phyloP scores from a whole-genome alignment of 2,329 filamentous ascomycete genomes.

The Calonectria fujianensis region DNA sequence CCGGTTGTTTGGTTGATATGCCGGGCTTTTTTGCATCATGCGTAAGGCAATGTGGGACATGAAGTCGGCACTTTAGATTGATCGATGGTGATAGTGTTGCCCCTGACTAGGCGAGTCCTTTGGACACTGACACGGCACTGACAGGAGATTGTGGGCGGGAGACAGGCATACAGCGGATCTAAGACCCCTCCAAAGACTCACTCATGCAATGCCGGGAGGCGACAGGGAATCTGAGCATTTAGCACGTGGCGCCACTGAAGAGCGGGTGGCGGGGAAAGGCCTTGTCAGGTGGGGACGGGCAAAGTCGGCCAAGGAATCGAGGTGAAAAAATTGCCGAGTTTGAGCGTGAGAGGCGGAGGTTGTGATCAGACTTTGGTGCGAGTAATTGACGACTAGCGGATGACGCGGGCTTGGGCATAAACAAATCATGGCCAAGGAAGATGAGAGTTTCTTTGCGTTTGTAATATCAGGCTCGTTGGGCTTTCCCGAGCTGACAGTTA shows the following conservation, averaged over 20 bases:
- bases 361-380: slow-evolving; percentile 16
- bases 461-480: slow-evolving; percentile 32
- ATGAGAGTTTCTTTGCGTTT: slow-evolving; percentile 26
- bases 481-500: slow-evolving; percentile 29
- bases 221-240: slow-evolving; percentile 48
- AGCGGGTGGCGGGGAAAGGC: slow-evolving; percentile 50
- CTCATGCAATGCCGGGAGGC: slow-evolving; percentile 24
- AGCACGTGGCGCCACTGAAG: slow-evolving; percentile 57
- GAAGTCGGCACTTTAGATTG: slow-evolving; percentile 36
- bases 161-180: slow-evolving; percentile 31
- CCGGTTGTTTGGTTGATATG: slow-evolving; percentile 35
- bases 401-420: slow-evolving; percentile 38
- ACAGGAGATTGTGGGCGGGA: slow-evolving; percentile 39
- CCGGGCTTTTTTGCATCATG: slow-evolving; percentile 42
- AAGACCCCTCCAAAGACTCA: slow-evolving; percentile 1
- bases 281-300: slow-evolving; percentile 45
- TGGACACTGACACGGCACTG: slow-evolving; percentile 26
- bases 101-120: slow-evolving; percentile 44
- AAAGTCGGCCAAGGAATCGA: slow-evolving; percentile 45
- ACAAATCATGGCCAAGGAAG: slow-evolving; percentile 16
- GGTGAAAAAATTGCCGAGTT: slow-evolving; percentile 29
- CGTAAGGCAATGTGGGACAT: slow-evolving; percentile 39
- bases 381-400: slow-evolving; percentile 12
- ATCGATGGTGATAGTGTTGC: slow-evolving; percentile 36
- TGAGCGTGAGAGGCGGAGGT: slow-evolving; percentile 8